Evolutionary conservation across 2,329 filamentous ascomycete genomes (phyloP), one percentile per base, ranked within the genome.

Genomic region (Fusarium transvaalense): DNA sequence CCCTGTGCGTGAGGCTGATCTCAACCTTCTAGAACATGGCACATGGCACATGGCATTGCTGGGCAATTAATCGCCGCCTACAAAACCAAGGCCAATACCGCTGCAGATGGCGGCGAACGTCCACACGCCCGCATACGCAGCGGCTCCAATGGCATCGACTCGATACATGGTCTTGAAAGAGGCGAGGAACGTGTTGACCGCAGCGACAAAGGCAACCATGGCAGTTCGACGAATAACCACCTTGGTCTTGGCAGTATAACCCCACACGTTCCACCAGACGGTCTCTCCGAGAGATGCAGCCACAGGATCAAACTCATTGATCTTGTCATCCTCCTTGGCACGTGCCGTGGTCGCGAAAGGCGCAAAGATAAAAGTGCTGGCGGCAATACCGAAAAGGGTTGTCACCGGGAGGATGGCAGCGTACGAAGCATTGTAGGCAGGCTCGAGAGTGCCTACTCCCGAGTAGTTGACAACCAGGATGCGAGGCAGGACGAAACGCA

Each of bases 321-420:
- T 78, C 69, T 83, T 80, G 54, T 83, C 83, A 64, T 89, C 84
- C 66, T 82, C 80, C 42, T 77, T 75, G 17, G 81, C 83, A 27
- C 80, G 81, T 27, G 84, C 85, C 0, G 86, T 84, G 15, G 82
- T 85, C 19, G 88, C 86, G 23, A 88, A 86, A 3, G 91, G 89
- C 38, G 88, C 87, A 77, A 97, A 97, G 70, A 97, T 88, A 77
- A 97, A 95, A 45, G 87, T 86, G 64, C 89, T 89, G 6, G 91
- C 89, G 1, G 92, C 91, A 64, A 88, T 82, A 4, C 94, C 94
- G 19, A 92, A 83, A 4, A 83, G 73, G 5, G 86, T 66, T 9
- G 84, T 83, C 42, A 85, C 84, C 2, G 90, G 89, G 5, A 93
- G 79, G 47, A 92, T 83, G 10, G 86, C 83, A 39, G 86, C 78